phyloP scores from a whole-genome alignment of 805 yeast genomes.

The Saccharomyces paradoxus region DNA sequence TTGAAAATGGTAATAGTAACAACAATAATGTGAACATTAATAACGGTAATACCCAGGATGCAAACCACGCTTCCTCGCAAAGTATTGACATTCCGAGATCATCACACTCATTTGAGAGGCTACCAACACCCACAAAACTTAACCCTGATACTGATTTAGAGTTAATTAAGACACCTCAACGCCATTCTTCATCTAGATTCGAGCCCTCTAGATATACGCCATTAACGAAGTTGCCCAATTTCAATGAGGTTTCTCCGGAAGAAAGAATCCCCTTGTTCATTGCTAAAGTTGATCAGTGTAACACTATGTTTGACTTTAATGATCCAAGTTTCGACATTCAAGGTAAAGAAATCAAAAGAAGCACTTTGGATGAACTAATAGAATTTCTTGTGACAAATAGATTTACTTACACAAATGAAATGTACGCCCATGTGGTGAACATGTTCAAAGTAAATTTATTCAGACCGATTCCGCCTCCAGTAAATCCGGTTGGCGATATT shows the following conservation, averaged over 20 bases:
- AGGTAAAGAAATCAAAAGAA: constrained; percentile 86
- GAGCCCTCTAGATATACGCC: constrained; percentile 66
- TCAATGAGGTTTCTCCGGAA: constrained; percentile 80
- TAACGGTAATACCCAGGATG: constrained; percentile 9
- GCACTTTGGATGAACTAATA: constrained; percentile 80
- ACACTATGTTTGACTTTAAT: constrained; percentile 84
- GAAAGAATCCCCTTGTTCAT: constrained; percentile 68
- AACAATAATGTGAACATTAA: constrained; percentile 2
- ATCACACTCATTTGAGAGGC: constrained; percentile 47
- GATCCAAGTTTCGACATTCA: constrained; percentile 88
- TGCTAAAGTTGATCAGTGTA: constrained; percentile 89
- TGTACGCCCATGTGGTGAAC: constrained; percentile 77
- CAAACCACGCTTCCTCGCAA: constrained; percentile 17
- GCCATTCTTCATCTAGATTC: constrained; percentile 87
- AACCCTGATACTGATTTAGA: constrained; percentile 57
- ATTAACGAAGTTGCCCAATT: constrained; percentile 69
- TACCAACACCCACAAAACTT: constrained; percentile 57
- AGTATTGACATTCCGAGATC: constrained; percentile 32
- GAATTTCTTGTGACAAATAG: constrained; percentile 79
- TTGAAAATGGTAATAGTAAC: constrained; percentile 6
- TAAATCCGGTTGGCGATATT: constrained; percentile 91
- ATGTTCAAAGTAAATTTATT: constrained; percentile 88
- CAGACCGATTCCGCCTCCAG: constrained; percentile 97
- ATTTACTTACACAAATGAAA: constrained; percentile 79
- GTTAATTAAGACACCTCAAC: constrained; percentile 73